phyloP scores from a whole-genome alignment of 129 eudicot genomes.

The Pulicaria dysenterica region DNA sequence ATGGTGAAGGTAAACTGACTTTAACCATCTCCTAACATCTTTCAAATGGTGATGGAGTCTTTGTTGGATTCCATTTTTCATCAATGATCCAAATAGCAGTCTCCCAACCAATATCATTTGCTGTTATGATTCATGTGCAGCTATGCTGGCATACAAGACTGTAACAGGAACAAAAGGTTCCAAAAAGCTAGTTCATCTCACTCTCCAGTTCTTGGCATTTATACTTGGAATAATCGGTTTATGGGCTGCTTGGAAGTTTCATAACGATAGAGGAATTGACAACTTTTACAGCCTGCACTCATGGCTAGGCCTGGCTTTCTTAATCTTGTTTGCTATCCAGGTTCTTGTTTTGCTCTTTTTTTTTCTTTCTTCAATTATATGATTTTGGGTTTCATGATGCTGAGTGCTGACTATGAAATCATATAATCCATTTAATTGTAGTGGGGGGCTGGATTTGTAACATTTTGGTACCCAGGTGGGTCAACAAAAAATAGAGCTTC shows the following conservation, averaged over 20 bases:
- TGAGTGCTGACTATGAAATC: not conserved
- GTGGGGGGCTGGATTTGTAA: conserved; percentile 83
- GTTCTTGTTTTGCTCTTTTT: conserved; percentile 33
- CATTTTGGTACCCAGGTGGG: conserved; percentile 92
- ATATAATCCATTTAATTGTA: conserved; percentile 25
- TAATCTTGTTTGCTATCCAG: conserved; percentile 70
- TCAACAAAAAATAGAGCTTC: conserved; percentile 60
- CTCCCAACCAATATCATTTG: not conserved
- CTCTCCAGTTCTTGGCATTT: conserved; percentile 67
- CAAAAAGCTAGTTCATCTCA: conserved; percentile 71
- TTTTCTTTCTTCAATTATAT: not conserved
- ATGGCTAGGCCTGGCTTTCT: conserved; percentile 81
- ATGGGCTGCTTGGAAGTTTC: conserved; percentile 86
- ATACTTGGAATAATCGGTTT: conserved; percentile 52
- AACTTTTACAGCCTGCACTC: conserved; percentile 89
- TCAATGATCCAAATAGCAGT: not conserved
- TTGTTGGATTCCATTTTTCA: not conserved
- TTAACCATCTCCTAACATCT: not conserved
- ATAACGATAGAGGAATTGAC: conserved; percentile 71
- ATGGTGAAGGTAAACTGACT: conserved; percentile 79
- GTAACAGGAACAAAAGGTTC: conserved; percentile 68
- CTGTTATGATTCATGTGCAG: conserved; percentile 44
- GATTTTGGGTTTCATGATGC: not conserved
- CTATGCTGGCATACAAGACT: conserved; percentile 87
- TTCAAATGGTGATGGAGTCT: too few species aligned